These are phyloP conservation scores for Helotiales sp. DNA, from an alignment of 2,329 filamentous ascomycete species.

Conservation along the genomic window DNA sequence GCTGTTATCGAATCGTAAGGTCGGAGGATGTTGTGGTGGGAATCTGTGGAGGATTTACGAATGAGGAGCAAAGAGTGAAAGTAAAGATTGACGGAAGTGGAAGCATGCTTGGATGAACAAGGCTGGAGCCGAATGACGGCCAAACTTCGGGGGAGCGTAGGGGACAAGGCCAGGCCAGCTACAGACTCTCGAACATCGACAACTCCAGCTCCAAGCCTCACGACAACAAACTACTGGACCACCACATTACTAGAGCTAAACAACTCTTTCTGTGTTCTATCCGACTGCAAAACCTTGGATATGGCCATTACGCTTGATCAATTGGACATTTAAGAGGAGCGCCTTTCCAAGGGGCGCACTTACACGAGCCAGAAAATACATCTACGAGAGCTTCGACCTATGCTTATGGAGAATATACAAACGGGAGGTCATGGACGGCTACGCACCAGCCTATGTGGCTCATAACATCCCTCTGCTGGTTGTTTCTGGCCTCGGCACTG, in stretches of 20 bases:
- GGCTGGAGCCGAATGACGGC: constrained; percentile 4
- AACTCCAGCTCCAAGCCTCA: background rate
- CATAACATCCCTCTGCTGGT: constrained; percentile 87
- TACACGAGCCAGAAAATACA: background rate
- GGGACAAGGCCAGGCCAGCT: background rate
- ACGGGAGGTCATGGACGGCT: constrained; percentile 72
- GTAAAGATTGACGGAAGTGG: background rate
- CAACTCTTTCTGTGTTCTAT: background rate
- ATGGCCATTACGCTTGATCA: background rate
- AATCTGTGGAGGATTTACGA: background rate
- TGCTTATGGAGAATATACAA: constrained; percentile 40
- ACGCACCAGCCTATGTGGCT: constrained; percentile 77
- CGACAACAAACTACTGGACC: background rate
- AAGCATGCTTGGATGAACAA: background rate
- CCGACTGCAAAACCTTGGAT: background rate
- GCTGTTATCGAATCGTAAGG: background rate
- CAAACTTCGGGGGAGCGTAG: constrained; percentile 4
- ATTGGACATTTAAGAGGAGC: background rate
- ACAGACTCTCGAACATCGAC: background rate
- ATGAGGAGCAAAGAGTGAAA: background rate
- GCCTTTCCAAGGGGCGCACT: background rate
- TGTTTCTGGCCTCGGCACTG: constrained; percentile 72
- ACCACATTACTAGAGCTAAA: background rate
- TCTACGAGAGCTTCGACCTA: background rate
- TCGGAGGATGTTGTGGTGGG: background rate